Percentiles rank a stretch among this genome's conserved stretches.
phyloP scores from a whole-genome alignment of 2,329 filamentous ascomycete genomes.

The Gaeumannomyces tritici region DNA sequence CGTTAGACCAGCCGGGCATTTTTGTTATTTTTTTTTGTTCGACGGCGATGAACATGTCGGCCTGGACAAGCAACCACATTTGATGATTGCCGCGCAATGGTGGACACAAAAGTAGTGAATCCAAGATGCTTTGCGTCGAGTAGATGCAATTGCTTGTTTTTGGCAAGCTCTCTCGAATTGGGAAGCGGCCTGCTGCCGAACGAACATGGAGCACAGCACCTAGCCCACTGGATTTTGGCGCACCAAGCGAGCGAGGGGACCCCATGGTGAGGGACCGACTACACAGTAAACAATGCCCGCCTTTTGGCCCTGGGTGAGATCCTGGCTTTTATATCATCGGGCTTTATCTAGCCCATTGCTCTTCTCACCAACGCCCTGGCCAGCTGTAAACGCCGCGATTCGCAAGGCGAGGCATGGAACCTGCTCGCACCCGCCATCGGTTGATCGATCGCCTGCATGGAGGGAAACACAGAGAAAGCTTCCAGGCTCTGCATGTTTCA shows the following conservation, averaged over 20 bases:
- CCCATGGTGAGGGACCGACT: no score
- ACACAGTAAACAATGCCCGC: no score
- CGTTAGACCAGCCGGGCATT: neutral
- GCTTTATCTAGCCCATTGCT: no score
- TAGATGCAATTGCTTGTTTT: neutral
- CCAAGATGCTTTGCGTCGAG: neutral
- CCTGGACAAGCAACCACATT: no score
- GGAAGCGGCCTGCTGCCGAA: neutral
- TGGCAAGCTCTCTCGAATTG: neutral
- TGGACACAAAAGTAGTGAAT: neutral
- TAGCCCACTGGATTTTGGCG: neutral
- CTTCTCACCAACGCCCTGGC: no score
- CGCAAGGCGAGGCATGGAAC: no score
- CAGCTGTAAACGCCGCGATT: neutral
- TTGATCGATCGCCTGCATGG: neutral
- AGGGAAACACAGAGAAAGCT: neutral
- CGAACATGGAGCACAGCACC: neutral
- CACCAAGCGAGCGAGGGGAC: no score
- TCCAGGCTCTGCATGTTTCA: neutral
- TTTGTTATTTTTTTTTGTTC: neutral
- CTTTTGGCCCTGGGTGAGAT: no score
- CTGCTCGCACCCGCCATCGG: neutral
- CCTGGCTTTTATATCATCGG: no score
- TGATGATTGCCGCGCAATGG: neutral
- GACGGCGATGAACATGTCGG: neutral